Evolutionary conservation across 148 eudicot genomes (phyloP).

Genomic region (Amaranthus palmeri): DNA sequence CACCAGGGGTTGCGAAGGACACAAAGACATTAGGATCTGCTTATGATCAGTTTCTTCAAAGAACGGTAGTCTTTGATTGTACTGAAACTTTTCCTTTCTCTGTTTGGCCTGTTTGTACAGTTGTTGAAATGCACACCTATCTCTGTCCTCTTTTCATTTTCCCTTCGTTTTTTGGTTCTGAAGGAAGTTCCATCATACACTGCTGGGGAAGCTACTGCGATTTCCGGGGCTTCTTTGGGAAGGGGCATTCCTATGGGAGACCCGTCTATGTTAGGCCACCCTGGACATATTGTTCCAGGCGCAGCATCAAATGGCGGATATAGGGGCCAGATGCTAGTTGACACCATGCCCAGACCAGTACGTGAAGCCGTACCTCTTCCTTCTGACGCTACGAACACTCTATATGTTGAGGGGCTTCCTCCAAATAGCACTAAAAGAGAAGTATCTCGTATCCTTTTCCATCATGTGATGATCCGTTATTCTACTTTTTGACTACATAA

Average conservation of each 20-base stretch:
- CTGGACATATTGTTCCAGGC: slow-evolving; percentile 37
- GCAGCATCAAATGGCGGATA: slow-evolving; percentile 38
- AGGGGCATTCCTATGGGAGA: slow-evolving; percentile 43
- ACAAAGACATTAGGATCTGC: slow-evolving; percentile 52
- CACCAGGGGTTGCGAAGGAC: slow-evolving; percentile 40
- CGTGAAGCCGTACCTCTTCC: slow-evolving; percentile 58
- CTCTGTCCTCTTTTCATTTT: neutral
- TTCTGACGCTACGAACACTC: slow-evolving; percentile 58
- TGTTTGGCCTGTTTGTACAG: slow-evolving; percentile 3
- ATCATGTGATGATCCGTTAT: neutral
- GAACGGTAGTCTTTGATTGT: slow-evolving; percentile 35
- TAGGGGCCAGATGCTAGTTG: slow-evolving; percentile 39
- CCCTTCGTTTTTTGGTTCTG: slow-evolving; percentile 14
- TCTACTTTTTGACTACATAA: slow-evolving; percentile 1
- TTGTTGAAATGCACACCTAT: slow-evolving; percentile 12
- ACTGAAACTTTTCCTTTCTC: neutral
- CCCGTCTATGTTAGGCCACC: slow-evolving; percentile 33
- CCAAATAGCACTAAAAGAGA: slow-evolving; percentile 58
- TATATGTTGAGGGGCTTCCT: slow-evolving; percentile 74
- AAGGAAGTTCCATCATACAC: slow-evolving; percentile 40
- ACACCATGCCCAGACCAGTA: slow-evolving; percentile 37
- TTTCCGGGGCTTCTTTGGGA: slow-evolving; percentile 36
- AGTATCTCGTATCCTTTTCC: slow-evolving; percentile 79
- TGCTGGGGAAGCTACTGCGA: slow-evolving; percentile 38
- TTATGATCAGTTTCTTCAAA: slow-evolving; percentile 64